Conservation (phyloP, 2,329 filamentous ascomycete species). For the Myotisia sp. region DNA sequence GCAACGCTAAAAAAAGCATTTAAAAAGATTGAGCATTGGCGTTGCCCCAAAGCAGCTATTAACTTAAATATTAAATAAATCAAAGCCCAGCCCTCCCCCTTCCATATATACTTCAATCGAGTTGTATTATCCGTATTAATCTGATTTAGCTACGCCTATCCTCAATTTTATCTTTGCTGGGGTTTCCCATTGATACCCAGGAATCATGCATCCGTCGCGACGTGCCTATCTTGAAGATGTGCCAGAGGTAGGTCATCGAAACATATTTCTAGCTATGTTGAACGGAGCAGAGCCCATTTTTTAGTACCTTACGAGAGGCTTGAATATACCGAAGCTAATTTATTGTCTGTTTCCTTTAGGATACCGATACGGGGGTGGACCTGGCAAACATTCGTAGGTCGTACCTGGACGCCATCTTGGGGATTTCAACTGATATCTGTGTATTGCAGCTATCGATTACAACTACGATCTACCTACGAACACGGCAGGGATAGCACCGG, state of each 20-base stretch:
- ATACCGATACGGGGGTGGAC: slow-evolving; percentile 45
- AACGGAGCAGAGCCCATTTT: not conserved
- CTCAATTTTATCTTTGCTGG: too few species aligned
- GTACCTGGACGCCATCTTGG: slow-evolving; percentile 1
- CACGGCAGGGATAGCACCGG: slow-evolving; percentile 53
- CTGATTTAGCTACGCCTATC: too few species aligned
- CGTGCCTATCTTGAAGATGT: slow-evolving; percentile 90
- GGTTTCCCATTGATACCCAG: not conserved
- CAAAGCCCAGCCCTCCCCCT: too few species aligned
- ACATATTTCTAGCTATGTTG: not conserved
- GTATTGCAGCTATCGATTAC: slow-evolving; percentile 49
- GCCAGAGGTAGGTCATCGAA: slow-evolving; percentile 43
- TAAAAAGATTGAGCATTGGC: too few species aligned
- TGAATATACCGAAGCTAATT: not conserved
- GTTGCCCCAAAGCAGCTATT: too few species aligned
- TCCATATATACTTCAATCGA: too few species aligned
- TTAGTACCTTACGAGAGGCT: not conserved
- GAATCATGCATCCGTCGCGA: slow-evolving; percentile 66
- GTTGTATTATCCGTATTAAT: too few species aligned
- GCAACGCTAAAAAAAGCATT: too few species aligned
- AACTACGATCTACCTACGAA: slow-evolving; percentile 67
- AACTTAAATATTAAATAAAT: too few species aligned
- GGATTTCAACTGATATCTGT: slow-evolving; percentile 6
- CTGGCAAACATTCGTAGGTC: slow-evolving; percentile 49
- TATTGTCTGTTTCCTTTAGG: slow-evolving; percentile 24